These are phyloP conservation scores for Cydonia oblonga DNA, from an alignment of 331 rosid species.

Conservation along the genomic window DNA sequence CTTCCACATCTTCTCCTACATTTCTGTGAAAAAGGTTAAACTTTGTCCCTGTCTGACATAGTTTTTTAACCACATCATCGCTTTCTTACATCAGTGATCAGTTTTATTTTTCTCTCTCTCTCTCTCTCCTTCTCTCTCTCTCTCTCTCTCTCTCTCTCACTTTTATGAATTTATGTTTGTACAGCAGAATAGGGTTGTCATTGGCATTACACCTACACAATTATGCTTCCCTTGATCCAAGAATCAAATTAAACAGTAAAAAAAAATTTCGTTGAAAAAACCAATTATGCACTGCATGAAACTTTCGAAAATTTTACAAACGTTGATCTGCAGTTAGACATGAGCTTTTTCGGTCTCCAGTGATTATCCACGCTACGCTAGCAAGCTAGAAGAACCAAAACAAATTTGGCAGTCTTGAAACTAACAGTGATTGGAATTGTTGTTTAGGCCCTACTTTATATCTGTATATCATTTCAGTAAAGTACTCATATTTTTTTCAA, in stretches of 20 bases:
- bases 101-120: background rate
- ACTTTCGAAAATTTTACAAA: background rate
- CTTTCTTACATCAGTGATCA: slow-evolving; percentile 28
- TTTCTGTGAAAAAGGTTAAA: slow-evolving; percentile 87
- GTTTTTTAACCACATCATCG: slow-evolving; percentile 48
- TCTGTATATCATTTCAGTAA: background rate
- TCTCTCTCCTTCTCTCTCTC: background rate
- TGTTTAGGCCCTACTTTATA: background rate
- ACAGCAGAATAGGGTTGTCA: background rate
- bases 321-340: background rate
- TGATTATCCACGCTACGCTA: background rate
- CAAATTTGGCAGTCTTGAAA: background rate
- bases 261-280: background rate
- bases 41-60: slow-evolving; percentile 72
- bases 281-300: background rate
- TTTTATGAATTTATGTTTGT: background rate
- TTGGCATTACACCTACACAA: background rate
- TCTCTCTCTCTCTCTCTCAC: background rate
- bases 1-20: slow-evolving; percentile 80
- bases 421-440: background rate
- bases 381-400: background rate
- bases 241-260: background rate
- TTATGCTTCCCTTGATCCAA: slow-evolving; percentile 10
- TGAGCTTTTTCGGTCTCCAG: background rate
- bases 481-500: too few species aligned